These are phyloP conservation scores for Penicillium sp. DNA, from an alignment of 2,329 filamentous ascomycete genomes.

Conservation along the genomic window DNA sequence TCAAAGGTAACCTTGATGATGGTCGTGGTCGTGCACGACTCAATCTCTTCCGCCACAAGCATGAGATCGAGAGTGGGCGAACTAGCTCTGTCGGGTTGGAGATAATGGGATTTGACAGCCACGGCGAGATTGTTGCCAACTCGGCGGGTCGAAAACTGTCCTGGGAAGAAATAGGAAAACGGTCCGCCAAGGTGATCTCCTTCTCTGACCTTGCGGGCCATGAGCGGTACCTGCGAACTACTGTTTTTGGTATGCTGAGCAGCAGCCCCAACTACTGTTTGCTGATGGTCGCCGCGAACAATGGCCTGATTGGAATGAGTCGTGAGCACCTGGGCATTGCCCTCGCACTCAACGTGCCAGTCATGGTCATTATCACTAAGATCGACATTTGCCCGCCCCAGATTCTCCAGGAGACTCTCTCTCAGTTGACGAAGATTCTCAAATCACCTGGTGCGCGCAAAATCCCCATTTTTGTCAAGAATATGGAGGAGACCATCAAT, in stretches of 20 bases:
- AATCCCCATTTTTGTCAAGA: constrained; percentile 93
- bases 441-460: constrained; percentile 92
- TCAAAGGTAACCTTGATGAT: constrained; percentile 93
- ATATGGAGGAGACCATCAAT: constrained; percentile 85
- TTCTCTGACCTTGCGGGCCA: constrained; percentile 96
- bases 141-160: constrained; percentile 83
- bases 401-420: constrained; percentile 89
- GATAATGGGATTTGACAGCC: constrained; percentile 94
- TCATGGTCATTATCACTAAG: constrained; percentile 97
- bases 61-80: constrained; percentile 91
- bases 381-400: constrained; percentile 97
- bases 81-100: constrained; percentile 98
- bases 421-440: constrained; percentile 86
- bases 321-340: constrained; percentile 97
- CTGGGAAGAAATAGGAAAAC: constrained; percentile 96
- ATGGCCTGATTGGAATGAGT: constrained; percentile 95
- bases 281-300: constrained; percentile 97
- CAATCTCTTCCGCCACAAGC: constrained; percentile 95
- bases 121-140: constrained; percentile 77
- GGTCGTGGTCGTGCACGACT: constrained; percentile 90
- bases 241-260: constrained; percentile 90
- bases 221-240: constrained; percentile 91
- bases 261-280: constrained; percentile 97
- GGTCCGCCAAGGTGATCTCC: constrained; percentile 91
- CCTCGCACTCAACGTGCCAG: constrained; percentile 88